These are phyloP conservation scores for Musa acuminata DNA, from an alignment of 176 grass and related monocot genomes.

Conservation along the genomic window DNA sequence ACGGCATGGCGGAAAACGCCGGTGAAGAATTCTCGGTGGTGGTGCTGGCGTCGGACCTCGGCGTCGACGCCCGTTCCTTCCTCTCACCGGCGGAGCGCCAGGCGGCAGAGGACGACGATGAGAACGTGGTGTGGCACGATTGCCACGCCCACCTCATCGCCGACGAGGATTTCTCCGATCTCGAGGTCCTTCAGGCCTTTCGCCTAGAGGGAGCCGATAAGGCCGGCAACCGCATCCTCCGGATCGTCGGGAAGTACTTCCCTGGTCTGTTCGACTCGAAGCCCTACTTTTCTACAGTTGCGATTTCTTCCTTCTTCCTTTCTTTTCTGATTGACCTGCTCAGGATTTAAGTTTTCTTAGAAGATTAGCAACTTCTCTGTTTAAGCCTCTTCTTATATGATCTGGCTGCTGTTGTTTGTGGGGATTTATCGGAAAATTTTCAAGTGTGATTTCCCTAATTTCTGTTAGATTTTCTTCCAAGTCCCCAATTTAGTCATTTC, in stretches of 20 bases:
- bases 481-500: background rate
- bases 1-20: constrained; percentile 20
- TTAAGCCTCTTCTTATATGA: no score
- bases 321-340: background rate
- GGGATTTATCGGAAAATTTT: background rate
- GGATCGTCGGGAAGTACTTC: constrained; percentile 81
- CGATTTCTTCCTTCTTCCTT: background rate
- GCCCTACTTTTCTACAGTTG: background rate
- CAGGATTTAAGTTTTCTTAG: background rate
- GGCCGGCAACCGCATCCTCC: constrained; percentile 44
- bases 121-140: constrained; percentile 61
- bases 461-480: background rate
- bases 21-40: constrained; percentile 59
- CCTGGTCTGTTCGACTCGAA: constrained; percentile 32
- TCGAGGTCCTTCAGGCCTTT: constrained; percentile 76
- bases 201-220: constrained; percentile 54
- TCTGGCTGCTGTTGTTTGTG: background rate
- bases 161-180: constrained; percentile 72
- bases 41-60: constrained; percentile 70
- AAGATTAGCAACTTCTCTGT: no score
- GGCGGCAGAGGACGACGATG: background rate
- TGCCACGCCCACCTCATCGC: constrained; percentile 40
- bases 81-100: constrained; percentile 32
- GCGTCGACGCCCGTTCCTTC: constrained; percentile 43
- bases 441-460: background rate